Conservation (phyloP, 192 early-diverging fungal genomes). For the Umbelopsis ramanniana region DNA sequence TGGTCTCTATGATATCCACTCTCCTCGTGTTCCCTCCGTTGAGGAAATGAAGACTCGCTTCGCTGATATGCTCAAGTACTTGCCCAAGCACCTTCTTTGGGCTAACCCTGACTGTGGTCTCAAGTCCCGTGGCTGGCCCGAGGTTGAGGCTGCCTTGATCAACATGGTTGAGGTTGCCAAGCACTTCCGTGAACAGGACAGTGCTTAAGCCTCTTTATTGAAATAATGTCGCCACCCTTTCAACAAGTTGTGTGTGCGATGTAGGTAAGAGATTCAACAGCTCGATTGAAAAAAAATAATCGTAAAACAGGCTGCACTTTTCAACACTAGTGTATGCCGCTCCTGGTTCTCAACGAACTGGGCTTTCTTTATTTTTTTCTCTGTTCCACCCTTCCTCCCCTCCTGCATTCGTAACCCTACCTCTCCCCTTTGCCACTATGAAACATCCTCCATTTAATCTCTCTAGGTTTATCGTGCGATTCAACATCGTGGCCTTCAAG, state of each 20-base stretch:
- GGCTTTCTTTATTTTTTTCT: constrained; percentile 26
- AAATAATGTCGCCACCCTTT: constrained; percentile 14
- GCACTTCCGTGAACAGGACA: constrained; percentile 55
- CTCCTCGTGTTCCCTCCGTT: constrained; percentile 89
- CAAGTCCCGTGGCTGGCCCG: constrained; percentile 95
- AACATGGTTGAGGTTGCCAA: constrained; percentile 88
- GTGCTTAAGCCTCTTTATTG: constrained; percentile 9
- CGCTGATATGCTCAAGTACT: constrained; percentile 82
- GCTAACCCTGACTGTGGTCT: constrained; percentile 99
- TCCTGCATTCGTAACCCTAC: constrained; percentile 2
- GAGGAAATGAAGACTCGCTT: constrained; percentile 90
- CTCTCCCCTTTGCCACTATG: constrained; percentile 13
- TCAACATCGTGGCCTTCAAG: constrained; percentile 17
- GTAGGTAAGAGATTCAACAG: constrained; percentile 32
- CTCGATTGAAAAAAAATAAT: constrained; percentile 26
- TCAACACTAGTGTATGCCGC: constrained; percentile 18
- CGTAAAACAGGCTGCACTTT: constrained; percentile 15
- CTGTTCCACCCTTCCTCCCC: constrained; percentile 12
- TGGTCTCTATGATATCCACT: constrained; percentile 99
- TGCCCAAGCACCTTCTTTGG: constrained; percentile 84
- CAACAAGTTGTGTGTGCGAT: constrained; percentile 29
- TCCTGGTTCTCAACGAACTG: constrained; percentile 46
- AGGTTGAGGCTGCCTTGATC: constrained; percentile 82
- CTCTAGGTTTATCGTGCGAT: constrained; percentile 10
- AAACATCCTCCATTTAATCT: constrained; percentile 22